Evolutionary conservation across 2,329 filamentous ascomycete genomes (phyloP).

Genomic region (Stemphylium lycopersici): DNA sequence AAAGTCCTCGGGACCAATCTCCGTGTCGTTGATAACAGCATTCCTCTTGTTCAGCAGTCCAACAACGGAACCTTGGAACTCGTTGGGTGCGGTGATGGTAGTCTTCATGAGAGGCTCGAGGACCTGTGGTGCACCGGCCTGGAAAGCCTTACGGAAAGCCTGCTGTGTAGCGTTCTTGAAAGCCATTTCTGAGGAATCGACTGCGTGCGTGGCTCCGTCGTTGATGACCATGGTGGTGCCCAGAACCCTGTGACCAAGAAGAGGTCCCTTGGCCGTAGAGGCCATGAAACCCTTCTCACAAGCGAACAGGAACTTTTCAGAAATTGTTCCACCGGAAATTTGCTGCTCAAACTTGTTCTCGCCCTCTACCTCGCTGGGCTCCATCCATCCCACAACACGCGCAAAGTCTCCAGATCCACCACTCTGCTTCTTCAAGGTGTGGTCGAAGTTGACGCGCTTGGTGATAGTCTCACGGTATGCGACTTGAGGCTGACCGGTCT

Average conservation of each 20-base stretch:
- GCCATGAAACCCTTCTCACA: constrained; percentile 93
- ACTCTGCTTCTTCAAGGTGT: constrained; percentile 91
- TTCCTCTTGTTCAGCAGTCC: constrained; percentile 96
- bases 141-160: constrained; percentile 94
- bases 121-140: constrained; percentile 77
- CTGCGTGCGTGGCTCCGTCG: constrained; percentile 96
- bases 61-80: constrained; percentile 97
- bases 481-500: constrained; percentile 95
- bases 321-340: constrained; percentile 87
- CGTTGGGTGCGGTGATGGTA: constrained; percentile 90
- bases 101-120: constrained; percentile 99
- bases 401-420: constrained; percentile 96
- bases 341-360: constrained; percentile 86
- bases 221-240: constrained; percentile 90
- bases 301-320: constrained; percentile 93
- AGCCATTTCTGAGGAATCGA: constrained; percentile 94
- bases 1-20: constrained; percentile 93
- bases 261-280: constrained; percentile 82
- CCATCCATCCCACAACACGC: constrained; percentile 88
- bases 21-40: constrained; percentile 92
- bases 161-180: constrained; percentile 95
- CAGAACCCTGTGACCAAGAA: constrained; percentile 91
- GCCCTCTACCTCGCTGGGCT: constrained; percentile 75
- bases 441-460: constrained; percentile 82
- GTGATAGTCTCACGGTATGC: constrained; percentile 96